phyloP scores from a whole-genome alignment of 2,329 filamentous ascomycete genomes.

The Xylariaceae sp. region DNA sequence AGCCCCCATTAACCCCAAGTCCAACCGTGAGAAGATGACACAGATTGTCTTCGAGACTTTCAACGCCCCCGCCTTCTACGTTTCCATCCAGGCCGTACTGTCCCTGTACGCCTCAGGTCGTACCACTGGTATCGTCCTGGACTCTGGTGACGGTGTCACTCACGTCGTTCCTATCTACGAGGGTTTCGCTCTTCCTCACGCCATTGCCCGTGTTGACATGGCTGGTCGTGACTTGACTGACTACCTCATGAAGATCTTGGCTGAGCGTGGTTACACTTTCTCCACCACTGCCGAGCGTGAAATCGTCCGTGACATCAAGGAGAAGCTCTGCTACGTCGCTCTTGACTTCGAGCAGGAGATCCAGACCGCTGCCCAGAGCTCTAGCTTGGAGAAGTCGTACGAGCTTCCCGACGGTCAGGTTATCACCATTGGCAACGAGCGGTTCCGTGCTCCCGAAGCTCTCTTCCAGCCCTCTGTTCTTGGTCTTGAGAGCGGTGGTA shows the following conservation, averaged over 20 bases:
- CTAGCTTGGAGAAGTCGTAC: slow-evolving; percentile 98
- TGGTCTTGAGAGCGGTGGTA: slow-evolving; percentile 96
- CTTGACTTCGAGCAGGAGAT: slow-evolving; percentile 99
- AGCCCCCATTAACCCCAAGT: slow-evolving; percentile 99
- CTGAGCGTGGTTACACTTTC: slow-evolving; percentile 99
- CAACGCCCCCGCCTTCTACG: slow-evolving; percentile 99
- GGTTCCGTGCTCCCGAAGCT: slow-evolving; percentile 98
- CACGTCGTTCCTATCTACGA: slow-evolving; percentile 99
- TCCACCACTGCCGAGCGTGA: slow-evolving; percentile 99
- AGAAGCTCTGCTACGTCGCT: slow-evolving; percentile 99
- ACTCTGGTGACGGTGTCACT: slow-evolving; percentile 99
- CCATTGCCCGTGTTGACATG: slow-evolving; percentile 99
- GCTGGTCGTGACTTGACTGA: slow-evolving; percentile 99
- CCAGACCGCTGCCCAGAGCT: slow-evolving; percentile 98
- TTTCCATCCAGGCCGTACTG: slow-evolving; percentile 99
- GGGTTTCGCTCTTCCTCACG: slow-evolving; percentile 99
- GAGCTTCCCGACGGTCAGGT: slow-evolving; percentile 99
- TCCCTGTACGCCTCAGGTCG: slow-evolving; percentile 99
- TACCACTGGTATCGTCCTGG: slow-evolving; percentile 99
- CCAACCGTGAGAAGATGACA: slow-evolving; percentile 99
- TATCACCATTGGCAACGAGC: slow-evolving; percentile 99
- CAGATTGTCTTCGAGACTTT: slow-evolving; percentile 99
- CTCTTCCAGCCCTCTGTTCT: slow-evolving; percentile 98
- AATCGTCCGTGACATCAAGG: slow-evolving; percentile 99
- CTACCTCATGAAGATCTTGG: slow-evolving; percentile 99